These are phyloP conservation scores for Pythium brachiatum DNA, from an alignment of 352 stramenopile species.

Conservation along the genomic window DNA sequence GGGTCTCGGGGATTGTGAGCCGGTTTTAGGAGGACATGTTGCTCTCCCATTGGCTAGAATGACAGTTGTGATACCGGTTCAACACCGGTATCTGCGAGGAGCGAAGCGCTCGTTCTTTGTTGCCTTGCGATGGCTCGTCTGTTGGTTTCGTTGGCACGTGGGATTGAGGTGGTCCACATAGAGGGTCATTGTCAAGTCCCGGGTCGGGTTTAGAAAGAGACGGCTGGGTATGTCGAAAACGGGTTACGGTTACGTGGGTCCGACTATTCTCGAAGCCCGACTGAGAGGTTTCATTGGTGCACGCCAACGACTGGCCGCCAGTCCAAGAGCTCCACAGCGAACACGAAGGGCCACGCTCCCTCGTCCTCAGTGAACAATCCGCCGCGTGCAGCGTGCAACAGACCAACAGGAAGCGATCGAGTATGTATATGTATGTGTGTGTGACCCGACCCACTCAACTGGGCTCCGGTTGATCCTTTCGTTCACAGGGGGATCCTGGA, in stretches of 20 bases:
- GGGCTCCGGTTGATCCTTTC: conserved; percentile 75
- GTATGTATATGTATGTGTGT: conserved; percentile 7
- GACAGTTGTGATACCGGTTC: background rate
- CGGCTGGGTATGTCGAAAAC: background rate
- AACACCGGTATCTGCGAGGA: background rate
- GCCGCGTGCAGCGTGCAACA: background rate
- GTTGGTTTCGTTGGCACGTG: background rate
- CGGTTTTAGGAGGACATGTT: background rate
- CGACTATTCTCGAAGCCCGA: background rate
- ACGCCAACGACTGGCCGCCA: background rate
- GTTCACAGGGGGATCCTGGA: conserved; percentile 86
- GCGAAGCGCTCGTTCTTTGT: background rate
- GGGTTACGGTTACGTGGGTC: background rate
- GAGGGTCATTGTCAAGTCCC: background rate
- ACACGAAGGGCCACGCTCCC: background rate
- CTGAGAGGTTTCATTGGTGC: background rate
- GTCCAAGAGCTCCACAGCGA: background rate
- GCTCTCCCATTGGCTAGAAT: background rate
- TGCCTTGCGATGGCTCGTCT: background rate
- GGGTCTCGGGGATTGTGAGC: background rate
- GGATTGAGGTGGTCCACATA: background rate
- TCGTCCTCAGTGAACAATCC: background rate
- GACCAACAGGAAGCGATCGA: conserved; percentile 1
- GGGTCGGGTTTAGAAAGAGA: background rate
- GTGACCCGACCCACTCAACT: conserved; percentile 41